A percentile compares a stretch with the other conserved stretches of the same genome.
These are phyloP conservation scores for Arabidopsis lyrata DNA, from an alignment of 441 rosid species.

Conservation along the genomic window DNA sequence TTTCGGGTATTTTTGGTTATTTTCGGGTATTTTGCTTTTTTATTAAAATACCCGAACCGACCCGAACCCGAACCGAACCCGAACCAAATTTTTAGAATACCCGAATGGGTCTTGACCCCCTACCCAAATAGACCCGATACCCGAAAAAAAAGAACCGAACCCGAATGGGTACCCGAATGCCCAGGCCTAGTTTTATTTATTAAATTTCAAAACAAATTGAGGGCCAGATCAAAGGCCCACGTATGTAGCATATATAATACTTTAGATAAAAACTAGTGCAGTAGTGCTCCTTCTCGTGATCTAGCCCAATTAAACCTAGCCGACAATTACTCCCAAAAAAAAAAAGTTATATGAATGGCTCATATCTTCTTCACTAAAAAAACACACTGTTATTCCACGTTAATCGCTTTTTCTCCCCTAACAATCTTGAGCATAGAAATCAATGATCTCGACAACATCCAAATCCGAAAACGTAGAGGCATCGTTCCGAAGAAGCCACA, in stretches of 20 bases:
- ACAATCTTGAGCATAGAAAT: slow-evolving; percentile 68
- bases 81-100: too few species aligned
- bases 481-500: slow-evolving; percentile 82
- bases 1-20: too few species aligned
- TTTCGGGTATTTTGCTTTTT: too few species aligned
- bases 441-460: slow-evolving; percentile 72
- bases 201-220: neutral
- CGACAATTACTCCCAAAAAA: neutral
- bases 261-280: neutral
- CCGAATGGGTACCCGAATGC: too few species aligned
- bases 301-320: neutral
- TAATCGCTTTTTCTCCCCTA: neutral
- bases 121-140: too few species aligned
- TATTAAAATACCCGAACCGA: too few species aligned
- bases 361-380: neutral
- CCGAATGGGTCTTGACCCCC: too few species aligned
- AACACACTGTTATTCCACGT: neutral
- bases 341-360: neutral
- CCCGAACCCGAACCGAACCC: too few species aligned
- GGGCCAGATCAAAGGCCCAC: slow-evolving; percentile 11
- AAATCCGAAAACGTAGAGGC: slow-evolving; percentile 67
- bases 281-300: neutral
- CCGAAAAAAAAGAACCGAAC: too few species aligned
- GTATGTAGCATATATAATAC: neutral
- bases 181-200: neutral